phyloP scores from a whole-genome alignment of 192 early-diverging fungal species.

The Podochytrium sp. region DNA sequence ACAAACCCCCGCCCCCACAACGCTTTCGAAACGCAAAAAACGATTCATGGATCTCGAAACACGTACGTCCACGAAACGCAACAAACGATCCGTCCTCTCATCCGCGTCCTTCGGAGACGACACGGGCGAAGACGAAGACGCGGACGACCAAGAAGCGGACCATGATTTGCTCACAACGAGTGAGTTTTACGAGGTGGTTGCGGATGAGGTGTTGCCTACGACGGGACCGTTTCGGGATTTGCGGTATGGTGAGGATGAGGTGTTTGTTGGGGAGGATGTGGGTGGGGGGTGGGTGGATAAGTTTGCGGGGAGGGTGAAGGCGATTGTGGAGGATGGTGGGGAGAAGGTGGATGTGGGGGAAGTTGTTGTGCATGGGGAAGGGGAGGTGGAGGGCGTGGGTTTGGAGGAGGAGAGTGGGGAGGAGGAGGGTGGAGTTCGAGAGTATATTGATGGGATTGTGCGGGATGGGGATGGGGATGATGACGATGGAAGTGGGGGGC shows the following conservation, averaged over 20 bases:
- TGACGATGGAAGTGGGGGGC: too few species aligned
- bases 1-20: too few species aligned
- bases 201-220: constrained; percentile 8
- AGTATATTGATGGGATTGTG: too few species aligned
- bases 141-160: background rate
- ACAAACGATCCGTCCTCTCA: background rate
- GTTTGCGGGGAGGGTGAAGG: background rate
- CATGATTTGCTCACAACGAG: background rate
- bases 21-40: too few species aligned
- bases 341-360: background rate
- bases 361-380: background rate
- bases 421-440: background rate
- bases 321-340: background rate
- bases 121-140: background rate
- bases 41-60: too few species aligned
- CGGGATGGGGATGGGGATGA: too few species aligned
- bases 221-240: too few species aligned
- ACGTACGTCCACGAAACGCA: too few species aligned
- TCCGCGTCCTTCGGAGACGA: background rate
- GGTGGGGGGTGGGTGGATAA: background rate
- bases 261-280: too few species aligned
- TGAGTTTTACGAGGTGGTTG: background rate
- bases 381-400: background rate
- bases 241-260: too few species aligned
- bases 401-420: background rate